These are phyloP conservation scores for Phaeosphaeria sp. DNA, from an alignment of 2,329 filamentous ascomycete genomes.

Conservation along the genomic window DNA sequence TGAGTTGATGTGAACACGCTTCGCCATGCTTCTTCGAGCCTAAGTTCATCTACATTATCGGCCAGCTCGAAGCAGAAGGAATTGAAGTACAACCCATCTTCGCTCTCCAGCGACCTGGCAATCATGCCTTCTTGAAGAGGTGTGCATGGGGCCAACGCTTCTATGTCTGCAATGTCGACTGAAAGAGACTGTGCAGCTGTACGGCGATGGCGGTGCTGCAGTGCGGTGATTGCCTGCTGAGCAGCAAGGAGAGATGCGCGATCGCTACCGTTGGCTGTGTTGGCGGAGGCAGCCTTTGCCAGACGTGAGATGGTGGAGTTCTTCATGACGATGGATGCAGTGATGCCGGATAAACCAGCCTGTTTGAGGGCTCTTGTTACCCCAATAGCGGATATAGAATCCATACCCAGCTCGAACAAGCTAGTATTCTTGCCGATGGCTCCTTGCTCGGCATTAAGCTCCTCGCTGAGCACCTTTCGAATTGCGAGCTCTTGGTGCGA, in stretches of 20 bases:
- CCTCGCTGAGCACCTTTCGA: constrained; percentile 61
- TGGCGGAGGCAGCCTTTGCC: constrained; percentile 38
- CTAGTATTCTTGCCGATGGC: constrained; percentile 65
- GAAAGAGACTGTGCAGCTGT: constrained; percentile 61
- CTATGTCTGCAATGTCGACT: constrained; percentile 63
- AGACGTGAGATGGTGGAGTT: constrained; percentile 55
- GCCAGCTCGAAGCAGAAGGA: constrained; percentile 69
- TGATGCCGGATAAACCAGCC: constrained; percentile 66
- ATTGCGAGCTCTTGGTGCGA: constrained; percentile 56
- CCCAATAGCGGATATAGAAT: constrained; percentile 83
- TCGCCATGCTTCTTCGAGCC: constrained; percentile 66
- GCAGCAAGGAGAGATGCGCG: constrained; percentile 54
- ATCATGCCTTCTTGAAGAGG: constrained; percentile 88
- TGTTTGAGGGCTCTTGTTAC: constrained; percentile 70
- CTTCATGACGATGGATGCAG: constrained; percentile 72
- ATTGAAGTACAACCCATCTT: constrained; percentile 75
- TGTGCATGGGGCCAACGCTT: constrained; percentile 82
- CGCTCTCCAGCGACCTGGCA: constrained; percentile 68
- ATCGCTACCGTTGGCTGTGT: constrained; percentile 2
- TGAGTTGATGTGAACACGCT: constrained; percentile 60
- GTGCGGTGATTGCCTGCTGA: constrained; percentile 68
- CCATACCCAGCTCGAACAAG: constrained; percentile 85
- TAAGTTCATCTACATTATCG: constrained; percentile 52
- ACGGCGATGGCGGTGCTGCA: constrained; percentile 66
- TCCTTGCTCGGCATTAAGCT: constrained; percentile 55